A percentile compares a stretch with the other conserved stretches of the same genome.
phyloP scores from a whole-genome alignment of 257 asterid species.

The Solanum piurae region DNA sequence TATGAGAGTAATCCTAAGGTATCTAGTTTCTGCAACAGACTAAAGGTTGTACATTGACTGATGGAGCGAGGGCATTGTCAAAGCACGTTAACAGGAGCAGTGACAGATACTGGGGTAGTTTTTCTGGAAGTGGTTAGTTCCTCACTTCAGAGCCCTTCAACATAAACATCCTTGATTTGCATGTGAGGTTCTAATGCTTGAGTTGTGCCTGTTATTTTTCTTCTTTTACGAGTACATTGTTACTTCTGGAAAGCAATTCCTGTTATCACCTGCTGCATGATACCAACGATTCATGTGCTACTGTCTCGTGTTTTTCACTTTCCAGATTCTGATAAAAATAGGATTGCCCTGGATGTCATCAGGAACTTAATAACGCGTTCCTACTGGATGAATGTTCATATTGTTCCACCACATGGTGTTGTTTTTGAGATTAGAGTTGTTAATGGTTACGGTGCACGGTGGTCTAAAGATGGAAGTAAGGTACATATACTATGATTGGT shows the following conservation, averaged over 20 bases:
- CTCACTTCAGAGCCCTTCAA: slow-evolving; percentile 3
- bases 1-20: not conserved
- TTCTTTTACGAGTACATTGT: not conserved
- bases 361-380: slow-evolving; percentile 29
- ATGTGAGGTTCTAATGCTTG: not conserved
- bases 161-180: not conserved
- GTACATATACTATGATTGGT: slow-evolving; percentile 8
- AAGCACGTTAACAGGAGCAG: slow-evolving; percentile 69
- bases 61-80: slow-evolving; percentile 85
- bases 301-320: not conserved
- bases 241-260: not conserved
- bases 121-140: slow-evolving; percentile 64
- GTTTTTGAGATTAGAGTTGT: slow-evolving; percentile 59
- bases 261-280: not conserved
- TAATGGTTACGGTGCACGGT: slow-evolving; percentile 74
- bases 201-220: not conserved
- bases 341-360: slow-evolving; percentile 37
- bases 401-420: slow-evolving; percentile 55
- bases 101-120: slow-evolving; percentile 57
- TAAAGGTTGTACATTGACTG: slow-evolving; percentile 56
- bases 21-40: slow-evolving; percentile 31
- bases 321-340: slow-evolving; percentile 57
- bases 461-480: slow-evolving; percentile 79
- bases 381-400: slow-evolving; percentile 67
- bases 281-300: not conserved